Evolutionary conservation across 192 early-diverging fungal species (phyloP).

Genomic region (Entomortierella lignicola): DNA sequence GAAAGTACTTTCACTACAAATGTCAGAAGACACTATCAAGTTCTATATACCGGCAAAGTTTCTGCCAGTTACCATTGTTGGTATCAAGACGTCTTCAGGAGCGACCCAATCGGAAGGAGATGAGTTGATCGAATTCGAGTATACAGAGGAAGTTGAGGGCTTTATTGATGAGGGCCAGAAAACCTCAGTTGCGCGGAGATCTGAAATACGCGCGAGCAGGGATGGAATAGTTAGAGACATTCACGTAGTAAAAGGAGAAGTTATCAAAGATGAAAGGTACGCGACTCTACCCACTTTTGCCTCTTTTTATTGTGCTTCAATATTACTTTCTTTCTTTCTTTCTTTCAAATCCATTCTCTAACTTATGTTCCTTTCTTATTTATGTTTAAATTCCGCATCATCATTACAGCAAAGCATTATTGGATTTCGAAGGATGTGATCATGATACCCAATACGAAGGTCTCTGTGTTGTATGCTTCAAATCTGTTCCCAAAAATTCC

Average conservation of each 20-base stretch:
- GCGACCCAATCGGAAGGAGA: conserved; percentile 33
- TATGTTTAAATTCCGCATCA: not conserved
- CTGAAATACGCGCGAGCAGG: conserved; percentile 30
- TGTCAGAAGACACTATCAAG: conserved; percentile 13
- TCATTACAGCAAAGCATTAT: conserved; percentile 11
- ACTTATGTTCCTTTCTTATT: not conserved
- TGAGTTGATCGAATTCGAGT: conserved; percentile 44
- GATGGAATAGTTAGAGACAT: conserved; percentile 24
- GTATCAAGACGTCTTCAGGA: conserved; percentile 18
- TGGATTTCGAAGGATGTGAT: conserved; percentile 40
- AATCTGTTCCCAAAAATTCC: conserved; percentile 5
- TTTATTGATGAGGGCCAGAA: conserved; percentile 30
- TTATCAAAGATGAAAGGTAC: conserved; percentile 22
- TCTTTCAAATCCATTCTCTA: too few relatives aligned
- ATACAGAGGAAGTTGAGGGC: conserved; percentile 30
- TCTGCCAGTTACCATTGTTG: conserved; percentile 28
- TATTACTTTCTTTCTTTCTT: not conserved
- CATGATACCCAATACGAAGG: conserved; percentile 39
- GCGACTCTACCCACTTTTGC: not conserved
- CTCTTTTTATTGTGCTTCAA: not conserved
- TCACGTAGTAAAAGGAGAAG: conserved; percentile 19
- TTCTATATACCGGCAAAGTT: conserved; percentile 21
- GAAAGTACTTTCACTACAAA: not conserved
- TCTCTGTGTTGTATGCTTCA: conserved; percentile 29
- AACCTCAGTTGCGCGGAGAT: conserved; percentile 19